A percentile compares a stretch with the other conserved stretches of the same genome.
Evolutionary conservation across 441 rosid species (phyloP).

Genomic region (Corymbia citriodora): DNA sequence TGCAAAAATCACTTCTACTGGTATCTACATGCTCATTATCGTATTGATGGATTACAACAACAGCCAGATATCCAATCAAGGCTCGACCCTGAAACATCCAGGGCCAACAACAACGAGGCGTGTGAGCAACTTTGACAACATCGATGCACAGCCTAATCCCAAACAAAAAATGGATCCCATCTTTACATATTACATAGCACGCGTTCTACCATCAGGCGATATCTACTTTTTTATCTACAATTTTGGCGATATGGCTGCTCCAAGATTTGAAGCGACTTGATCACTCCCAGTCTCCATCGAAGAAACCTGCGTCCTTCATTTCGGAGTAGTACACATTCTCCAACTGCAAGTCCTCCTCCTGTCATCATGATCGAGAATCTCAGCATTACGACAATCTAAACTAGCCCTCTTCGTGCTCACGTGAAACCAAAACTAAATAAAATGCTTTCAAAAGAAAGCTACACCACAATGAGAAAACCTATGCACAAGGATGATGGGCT

Average conservation of each 20-base stretch:
- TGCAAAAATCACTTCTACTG: background rate
- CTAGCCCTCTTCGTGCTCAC: background rate
- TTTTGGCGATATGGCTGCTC: background rate
- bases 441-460: background rate
- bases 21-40: background rate
- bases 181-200: background rate
- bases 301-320: slow-evolving; percentile 95
- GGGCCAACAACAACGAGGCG: background rate
- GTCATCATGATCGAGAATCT: slow-evolving; percentile 4
- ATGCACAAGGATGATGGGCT: background rate
- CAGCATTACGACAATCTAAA: background rate
- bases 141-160: background rate
- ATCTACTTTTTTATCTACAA: background rate
- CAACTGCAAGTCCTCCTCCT: slow-evolving; percentile 82
- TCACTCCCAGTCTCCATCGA: slow-evolving; percentile 87
- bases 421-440: background rate
- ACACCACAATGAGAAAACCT: background rate
- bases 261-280: background rate
- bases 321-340: slow-evolving; percentile 90
- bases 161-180: background rate
- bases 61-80: background rate
- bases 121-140: background rate
- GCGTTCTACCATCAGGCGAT: background rate
- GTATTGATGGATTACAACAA: background rate
- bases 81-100: background rate